Evolutionary conservation across 306 rosid species (phyloP), one percentile per base, ranked within the genome.

Genomic region (Amphicarpaea edgeworthii): DNA sequence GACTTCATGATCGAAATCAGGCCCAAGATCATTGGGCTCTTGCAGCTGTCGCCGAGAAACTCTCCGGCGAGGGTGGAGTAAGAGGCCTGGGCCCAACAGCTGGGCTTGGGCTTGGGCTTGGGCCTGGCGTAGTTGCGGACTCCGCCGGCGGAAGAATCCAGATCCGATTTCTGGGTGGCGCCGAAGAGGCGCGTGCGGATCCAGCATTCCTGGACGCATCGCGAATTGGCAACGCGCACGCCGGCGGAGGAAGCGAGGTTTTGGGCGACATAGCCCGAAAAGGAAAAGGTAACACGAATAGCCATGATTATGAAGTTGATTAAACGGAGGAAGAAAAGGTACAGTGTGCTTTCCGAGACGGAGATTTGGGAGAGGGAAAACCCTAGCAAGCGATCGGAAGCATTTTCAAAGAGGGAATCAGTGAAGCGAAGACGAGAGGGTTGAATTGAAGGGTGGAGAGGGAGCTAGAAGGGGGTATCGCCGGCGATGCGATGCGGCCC

Each of bases 231-330:
- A 37, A 73, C 81, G 5, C 92, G 95, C 5, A 67, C 26, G 34
- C 85, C 86, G 79, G 96, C 96, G 45, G 97, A 83, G 77, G 97
- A 85, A 16, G 83, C 90, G 5, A 95, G 84, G 61, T 84, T 92
- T 37, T 90, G 93, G 82, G 97, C 97, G 10, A 92, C 91, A 2
- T 90, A 92, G 76, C 97, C 90, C 15, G 99, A 92, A 82, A 86
- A 89, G 73, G 85, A 69, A 17, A 90, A 68, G 53, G 99, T 90
- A 8, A 90, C 90, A 0, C 97, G 91, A 17, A 92, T 80, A 47
- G 99, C 97, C 99, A 95, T 95, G 8, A 70, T 7, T 10, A 45
- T 12, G 20, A 92, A 74, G 37, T 76, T 61, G 79, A 87, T 32
- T 19, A 84, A 65, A 20, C 15, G 30, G 24, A 50, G 11, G 70